phyloP scores from a whole-genome alignment of 495 filamentous ascomycete species.

The Hypoxylon crocopeplum region DNA sequence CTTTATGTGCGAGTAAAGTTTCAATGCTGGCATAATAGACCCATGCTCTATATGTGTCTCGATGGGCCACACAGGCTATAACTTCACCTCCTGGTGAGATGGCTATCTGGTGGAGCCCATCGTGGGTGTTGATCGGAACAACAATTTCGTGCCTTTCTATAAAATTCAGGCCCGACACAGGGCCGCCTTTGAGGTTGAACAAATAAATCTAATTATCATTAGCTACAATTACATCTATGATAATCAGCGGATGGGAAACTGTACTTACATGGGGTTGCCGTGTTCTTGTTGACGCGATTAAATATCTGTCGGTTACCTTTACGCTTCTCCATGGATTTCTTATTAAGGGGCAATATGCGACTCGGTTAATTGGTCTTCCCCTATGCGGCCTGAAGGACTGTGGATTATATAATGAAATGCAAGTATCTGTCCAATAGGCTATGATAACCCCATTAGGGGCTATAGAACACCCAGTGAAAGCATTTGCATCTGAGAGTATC shows the following conservation, averaged over 20 bases:
- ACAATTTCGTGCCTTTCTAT: conserved; percentile 16
- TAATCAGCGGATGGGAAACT: background rate
- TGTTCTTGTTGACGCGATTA: conserved; percentile 33
- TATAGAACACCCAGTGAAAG: conserved; percentile 40
- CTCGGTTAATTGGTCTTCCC: background rate
- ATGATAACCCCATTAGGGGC: conserved; percentile 36
- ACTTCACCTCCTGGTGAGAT: conserved; percentile 42
- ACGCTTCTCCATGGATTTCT: conserved; percentile 26
- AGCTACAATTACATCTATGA: background rate
- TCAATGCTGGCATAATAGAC: conserved; percentile 8
- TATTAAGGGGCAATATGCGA: conserved; percentile 2
- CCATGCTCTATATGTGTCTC: background rate
- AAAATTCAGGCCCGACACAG: conserved; percentile 10
- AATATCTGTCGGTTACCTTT: conserved; percentile 21
- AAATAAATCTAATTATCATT: conserved; percentile 22
- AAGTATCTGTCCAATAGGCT: conserved; percentile 43
- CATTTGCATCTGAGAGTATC: conserved; percentile 15
- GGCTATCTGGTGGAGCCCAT: conserved; percentile 26
- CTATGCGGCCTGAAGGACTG: conserved; percentile 24
- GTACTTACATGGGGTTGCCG: conserved; percentile 19
- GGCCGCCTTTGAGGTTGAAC: conserved; percentile 22
- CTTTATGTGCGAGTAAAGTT: background rate
- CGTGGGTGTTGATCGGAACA: background rate
- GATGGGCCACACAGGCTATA: conserved; percentile 26
- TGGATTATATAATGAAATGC: conserved; percentile 41